Evolutionary conservation across 345 rosid genomes (phyloP), one percentile per base, ranked within the genome.

Genomic region (Kandelia obovata): DNA sequence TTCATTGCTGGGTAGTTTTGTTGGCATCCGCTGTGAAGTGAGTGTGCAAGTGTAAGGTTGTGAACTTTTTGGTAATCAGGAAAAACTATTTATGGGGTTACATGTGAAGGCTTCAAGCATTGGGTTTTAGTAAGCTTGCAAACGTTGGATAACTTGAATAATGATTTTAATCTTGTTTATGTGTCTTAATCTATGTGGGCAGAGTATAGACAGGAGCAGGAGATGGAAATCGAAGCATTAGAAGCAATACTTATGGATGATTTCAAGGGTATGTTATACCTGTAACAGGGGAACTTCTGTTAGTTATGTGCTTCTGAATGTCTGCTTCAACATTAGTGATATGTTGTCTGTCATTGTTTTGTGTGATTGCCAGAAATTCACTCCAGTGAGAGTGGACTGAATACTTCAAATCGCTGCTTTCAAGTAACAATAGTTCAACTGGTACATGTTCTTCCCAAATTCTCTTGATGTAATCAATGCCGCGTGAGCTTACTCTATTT

Each of bases 211-310:
- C 87, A 80, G 80, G 99, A 95, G 77, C 99, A 90, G 81, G 97
- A 90, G 59, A 95, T 95, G 97, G 97, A 95, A 80, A 90, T 95
- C 31, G 97, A 95, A 81, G 97, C 99, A 27, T 69, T 92, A 77
- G 92, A 89, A 77, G 95, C 99, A 56, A 95, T 95, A 77, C 97
- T 95, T 39, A 87, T 88, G 88, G 96, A 95, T 66, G 99, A 95
- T n/a, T 95, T 95, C 65, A 87, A 90, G 88, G 99, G 96, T 91
- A 11, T 28, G 53, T 73, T 43, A 43, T 13, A 43, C 49, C 49
- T 15, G 17, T 13, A 5, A 43, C 49, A 13, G 49, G 49, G 49
- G 5, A 43, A 11, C 37, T 13, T 43, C 13, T 43, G 49, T 43
- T 43, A 43, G 5, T 43, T 43, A 43, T 11, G 17, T 43, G 19